These are phyloP conservation scores for Haplographium delicatum DNA, from an alignment of 495 filamentous ascomycete species.

Conservation along the genomic window DNA sequence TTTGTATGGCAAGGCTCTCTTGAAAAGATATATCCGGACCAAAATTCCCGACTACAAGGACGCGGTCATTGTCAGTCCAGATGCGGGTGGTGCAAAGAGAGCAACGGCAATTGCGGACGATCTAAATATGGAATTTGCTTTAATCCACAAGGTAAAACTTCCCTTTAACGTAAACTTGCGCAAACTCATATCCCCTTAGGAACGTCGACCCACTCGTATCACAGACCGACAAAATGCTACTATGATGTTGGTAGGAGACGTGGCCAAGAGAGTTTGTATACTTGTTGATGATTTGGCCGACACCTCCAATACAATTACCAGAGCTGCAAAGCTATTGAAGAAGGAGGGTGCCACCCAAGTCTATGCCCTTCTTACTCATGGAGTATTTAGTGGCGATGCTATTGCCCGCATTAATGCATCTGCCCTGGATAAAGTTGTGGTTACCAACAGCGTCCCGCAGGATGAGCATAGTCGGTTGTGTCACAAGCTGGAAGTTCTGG, in stretches of 20 bases:
- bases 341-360: conserved; percentile 85
- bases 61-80: conserved; percentile 90
- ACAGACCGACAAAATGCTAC: conserved; percentile 92
- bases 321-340: conserved; percentile 94
- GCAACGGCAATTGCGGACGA: conserved; percentile 96
- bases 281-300: conserved; percentile 93
- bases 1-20: conserved; percentile 78
- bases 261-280: conserved; percentile 74
- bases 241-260: conserved; percentile 97
- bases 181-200: conserved; percentile 51
- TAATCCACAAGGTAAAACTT: conserved; percentile 88
- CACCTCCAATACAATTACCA: conserved; percentile 93
- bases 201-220: conserved; percentile 92
- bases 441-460: conserved; percentile 93
- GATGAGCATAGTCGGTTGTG: conserved; percentile 68
- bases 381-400: conserved; percentile 89
- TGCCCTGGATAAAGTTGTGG: conserved; percentile 82
- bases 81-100: conserved; percentile 93
- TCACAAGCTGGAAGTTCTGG: conserved; percentile 85
- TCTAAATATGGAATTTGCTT: conserved; percentile 85
- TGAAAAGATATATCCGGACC: conserved; percentile 85
- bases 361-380: conserved; percentile 89
- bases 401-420: conserved; percentile 89
- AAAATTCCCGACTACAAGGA: conserved; percentile 82
- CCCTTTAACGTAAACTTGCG: conserved; percentile 22